Percentiles rank a stretch among this genome's conserved stretches.
Conservation (phyloP, 2,329 filamentous ascomycete genomes). For the Ophiostoma himal-ulmi region DNA sequence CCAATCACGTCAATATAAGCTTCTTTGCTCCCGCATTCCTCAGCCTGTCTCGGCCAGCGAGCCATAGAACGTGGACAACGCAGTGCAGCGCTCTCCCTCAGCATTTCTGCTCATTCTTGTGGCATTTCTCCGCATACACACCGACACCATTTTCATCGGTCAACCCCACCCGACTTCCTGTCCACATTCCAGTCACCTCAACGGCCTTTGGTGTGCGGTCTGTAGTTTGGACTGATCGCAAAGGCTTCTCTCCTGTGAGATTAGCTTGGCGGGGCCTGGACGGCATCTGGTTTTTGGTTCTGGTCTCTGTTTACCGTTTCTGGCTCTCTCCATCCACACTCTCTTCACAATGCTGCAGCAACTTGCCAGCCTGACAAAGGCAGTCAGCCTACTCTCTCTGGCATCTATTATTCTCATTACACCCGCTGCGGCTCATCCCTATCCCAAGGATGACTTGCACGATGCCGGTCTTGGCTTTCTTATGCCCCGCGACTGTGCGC, state of each 20-base stretch:
- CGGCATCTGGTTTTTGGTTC: constrained; percentile 9
- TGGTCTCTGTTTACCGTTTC: constrained; percentile 6
- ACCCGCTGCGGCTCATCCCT: constrained; percentile 42
- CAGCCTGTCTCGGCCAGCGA: constrained; percentile 11
- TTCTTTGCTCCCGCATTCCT: constrained; percentile 17
- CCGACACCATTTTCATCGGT: constrained; percentile 1
- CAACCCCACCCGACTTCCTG: constrained; percentile 17
- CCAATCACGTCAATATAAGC: constrained; percentile 17
- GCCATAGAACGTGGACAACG: constrained; percentile 5
- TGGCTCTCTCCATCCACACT: neutral
- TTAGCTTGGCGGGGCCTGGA: constrained; percentile 16
- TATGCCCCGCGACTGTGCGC: constrained; percentile 44
- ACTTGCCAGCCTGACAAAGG: constrained; percentile 9
- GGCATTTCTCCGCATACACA: constrained; percentile 11
- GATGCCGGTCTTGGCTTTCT: constrained; percentile 47
- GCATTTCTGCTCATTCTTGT: constrained; percentile 6
- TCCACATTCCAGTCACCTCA: constrained; percentile 20
- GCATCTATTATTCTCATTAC: constrained; percentile 10
- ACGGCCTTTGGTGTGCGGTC: neutral
- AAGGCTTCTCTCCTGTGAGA: neutral
- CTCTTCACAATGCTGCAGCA: constrained; percentile 15
- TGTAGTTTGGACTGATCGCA: constrained; percentile 7
- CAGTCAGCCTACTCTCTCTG: constrained; percentile 12
- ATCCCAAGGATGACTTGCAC: constrained; percentile 45
- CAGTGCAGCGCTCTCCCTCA: neutral